These are phyloP conservation scores for Colletotrichum australisinense DNA, from an alignment of 2,329 filamentous ascomycete genomes.

Conservation along the genomic window DNA sequence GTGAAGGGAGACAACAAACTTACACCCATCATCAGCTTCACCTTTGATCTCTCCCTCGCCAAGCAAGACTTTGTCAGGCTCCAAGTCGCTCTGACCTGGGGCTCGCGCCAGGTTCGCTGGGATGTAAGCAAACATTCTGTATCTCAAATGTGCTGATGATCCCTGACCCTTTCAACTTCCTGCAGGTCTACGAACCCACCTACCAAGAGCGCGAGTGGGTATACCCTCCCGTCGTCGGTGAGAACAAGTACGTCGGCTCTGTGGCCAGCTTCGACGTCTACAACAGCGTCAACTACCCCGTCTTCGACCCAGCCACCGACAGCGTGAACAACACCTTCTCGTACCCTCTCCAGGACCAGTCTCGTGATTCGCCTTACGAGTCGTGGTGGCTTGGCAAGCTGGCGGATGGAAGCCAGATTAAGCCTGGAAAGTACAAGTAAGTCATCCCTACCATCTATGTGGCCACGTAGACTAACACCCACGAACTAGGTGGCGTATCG, in stretches of 20 bases:
- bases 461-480: not conserved
- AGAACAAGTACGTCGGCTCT: slow-evolving; percentile 54
- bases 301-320: slow-evolving; percentile 47
- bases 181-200: slow-evolving; percentile 48
- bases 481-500: slow-evolving; percentile 48
- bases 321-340: slow-evolving; percentile 51
- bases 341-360: slow-evolving; percentile 50
- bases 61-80: slow-evolving; percentile 43
- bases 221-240: slow-evolving; percentile 53
- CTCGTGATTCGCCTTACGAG: slow-evolving; percentile 45
- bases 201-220: slow-evolving; percentile 54
- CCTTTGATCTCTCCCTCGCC: slow-evolving; percentile 40
- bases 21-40: slow-evolving; percentile 6
- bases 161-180: too few relatives aligned
- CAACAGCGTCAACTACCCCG: slow-evolving; percentile 24
- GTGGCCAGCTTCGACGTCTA: slow-evolving; percentile 45
- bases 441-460: not conserved
- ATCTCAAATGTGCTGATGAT: too few relatives aligned
- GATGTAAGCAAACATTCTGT: too few relatives aligned
- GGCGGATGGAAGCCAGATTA: slow-evolving; percentile 53
- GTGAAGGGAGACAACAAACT: not conserved
- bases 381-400: slow-evolving; percentile 58
- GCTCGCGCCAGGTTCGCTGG: slow-evolving; percentile 43
- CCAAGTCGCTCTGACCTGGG: slow-evolving; percentile 38
- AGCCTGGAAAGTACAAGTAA: slow-evolving; percentile 54